These are phyloP conservation scores for Solanum chacoense DNA, from an alignment of 305 asterid species.

Conservation along the genomic window DNA sequence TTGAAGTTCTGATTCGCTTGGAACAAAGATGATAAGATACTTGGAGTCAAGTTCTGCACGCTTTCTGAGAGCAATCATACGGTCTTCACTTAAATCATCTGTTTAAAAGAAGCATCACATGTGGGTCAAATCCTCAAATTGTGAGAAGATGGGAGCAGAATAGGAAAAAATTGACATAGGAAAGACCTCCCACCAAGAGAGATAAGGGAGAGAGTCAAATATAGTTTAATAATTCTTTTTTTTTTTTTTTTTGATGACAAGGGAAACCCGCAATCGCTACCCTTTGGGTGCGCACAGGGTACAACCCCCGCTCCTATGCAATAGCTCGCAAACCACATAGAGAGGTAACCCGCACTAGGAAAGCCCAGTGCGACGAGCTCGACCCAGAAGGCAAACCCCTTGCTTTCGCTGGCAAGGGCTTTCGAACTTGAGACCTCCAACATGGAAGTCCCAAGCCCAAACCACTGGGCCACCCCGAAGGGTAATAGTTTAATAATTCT, in stretches of 20 bases:
- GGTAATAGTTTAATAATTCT: not conserved
- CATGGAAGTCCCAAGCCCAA: too few species aligned
- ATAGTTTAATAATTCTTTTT: not conserved
- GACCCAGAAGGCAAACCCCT: too few species aligned
- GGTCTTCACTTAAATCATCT: slow-evolving; percentile 87
- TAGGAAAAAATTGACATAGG: not conserved
- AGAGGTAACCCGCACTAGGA: too few species aligned
- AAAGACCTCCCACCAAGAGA: not conserved
- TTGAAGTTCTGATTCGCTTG: slow-evolving; percentile 54
- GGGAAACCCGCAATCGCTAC: too few species aligned
- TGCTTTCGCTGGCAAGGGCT: too few species aligned
- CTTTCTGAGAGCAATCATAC: slow-evolving; percentile 76
- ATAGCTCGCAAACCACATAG: too few species aligned
- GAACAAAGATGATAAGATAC: slow-evolving; percentile 47
- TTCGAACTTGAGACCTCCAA: too few species aligned
- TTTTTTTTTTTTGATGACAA: too few species aligned
- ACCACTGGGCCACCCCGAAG: too few species aligned
- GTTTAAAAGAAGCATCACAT: slow-evolving; percentile 12
- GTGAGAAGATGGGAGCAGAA: not conserved
- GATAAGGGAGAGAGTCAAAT: not conserved
- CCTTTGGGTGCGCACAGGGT: too few species aligned
- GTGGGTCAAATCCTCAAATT: not conserved
- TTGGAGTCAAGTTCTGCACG: slow-evolving; percentile 87
- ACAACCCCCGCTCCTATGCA: too few species aligned
- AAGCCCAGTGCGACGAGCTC: too few species aligned